These are phyloP conservation scores for Candida hungchunana DNA, from an alignment of 805 yeast genomes.

Conservation along the genomic window DNA sequence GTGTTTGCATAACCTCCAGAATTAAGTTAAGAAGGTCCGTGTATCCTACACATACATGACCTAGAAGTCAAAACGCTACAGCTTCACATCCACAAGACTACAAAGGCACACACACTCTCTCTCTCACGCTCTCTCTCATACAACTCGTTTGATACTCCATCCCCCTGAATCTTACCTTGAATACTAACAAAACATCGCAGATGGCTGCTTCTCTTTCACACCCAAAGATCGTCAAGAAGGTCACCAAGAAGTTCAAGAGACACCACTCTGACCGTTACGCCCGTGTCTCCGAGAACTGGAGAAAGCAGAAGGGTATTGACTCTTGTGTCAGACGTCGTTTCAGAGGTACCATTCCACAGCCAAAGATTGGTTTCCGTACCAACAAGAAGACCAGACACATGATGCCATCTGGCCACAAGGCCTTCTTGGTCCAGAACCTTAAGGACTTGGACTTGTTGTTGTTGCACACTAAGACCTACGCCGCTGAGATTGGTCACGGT, in stretches of 20 bases:
- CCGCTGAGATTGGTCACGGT: constrained; percentile 99
- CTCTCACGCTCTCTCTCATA: neutral
- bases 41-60: too few species aligned
- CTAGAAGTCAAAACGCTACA: too few species aligned
- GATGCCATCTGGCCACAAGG: constrained; percentile 97
- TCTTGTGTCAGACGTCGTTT: constrained; percentile 99
- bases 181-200: constrained; percentile 32
- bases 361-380: constrained; percentile 99
- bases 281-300: constrained; percentile 99
- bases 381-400: constrained; percentile 97
- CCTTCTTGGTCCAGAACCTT: constrained; percentile 87
- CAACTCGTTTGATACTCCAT: too few species aligned
- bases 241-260: constrained; percentile 98
- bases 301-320: constrained; percentile 99
- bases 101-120: neutral
- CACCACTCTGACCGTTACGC: constrained; percentile 99
- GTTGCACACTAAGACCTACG: constrained; percentile 97
- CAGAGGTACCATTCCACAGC: constrained; percentile 99
- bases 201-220: constrained; percentile 98
- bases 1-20: too few species aligned
- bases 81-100: too few species aligned
- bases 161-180: too few species aligned
- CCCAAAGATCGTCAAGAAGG: constrained; percentile 99
- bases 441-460: constrained; percentile 92
- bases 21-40: too few species aligned